Evolutionary conservation across 257 asterid genomes (phyloP).

Genomic region (Jaltomata sinuosa): DNA sequence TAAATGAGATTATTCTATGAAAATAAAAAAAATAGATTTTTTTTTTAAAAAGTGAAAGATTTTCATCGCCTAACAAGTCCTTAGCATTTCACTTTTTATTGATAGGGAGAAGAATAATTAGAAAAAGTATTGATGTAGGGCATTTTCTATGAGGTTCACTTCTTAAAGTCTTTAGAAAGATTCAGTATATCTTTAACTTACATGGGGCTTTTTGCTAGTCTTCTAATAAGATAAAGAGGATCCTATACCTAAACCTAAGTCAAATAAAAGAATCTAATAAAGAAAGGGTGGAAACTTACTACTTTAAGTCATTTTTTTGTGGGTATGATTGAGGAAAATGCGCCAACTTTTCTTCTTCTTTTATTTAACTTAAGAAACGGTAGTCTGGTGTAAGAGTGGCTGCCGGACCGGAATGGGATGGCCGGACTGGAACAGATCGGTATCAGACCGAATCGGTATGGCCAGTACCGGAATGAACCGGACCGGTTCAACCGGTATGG

Average conservation of each 20-base stretch:
- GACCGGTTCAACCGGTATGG: too few relatives aligned
- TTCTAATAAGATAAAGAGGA: background rate
- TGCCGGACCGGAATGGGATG: too few relatives aligned
- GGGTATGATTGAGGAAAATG: conserved; percentile 1
- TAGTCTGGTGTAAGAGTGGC: background rate
- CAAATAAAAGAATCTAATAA: background rate
- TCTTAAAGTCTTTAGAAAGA: conserved; percentile 22
- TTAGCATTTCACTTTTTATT: too few relatives aligned
- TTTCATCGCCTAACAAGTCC: too few relatives aligned
- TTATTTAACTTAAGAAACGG: background rate
- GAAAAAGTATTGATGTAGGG: conserved; percentile 1
- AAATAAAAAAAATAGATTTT: too few relatives aligned
- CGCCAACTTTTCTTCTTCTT: background rate
- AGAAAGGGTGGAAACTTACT: conserved; percentile 5
- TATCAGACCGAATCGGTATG: too few relatives aligned
- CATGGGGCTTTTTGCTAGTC: background rate
- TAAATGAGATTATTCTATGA: too few relatives aligned
- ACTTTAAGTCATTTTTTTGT: conserved; percentile 12
- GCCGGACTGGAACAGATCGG: too few relatives aligned
- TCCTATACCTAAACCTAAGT: conserved; percentile 1
- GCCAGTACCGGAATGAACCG: too few relatives aligned
- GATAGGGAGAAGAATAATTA: too few relatives aligned
- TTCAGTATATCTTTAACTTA: conserved; percentile 21
- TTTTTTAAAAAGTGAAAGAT: too few relatives aligned
- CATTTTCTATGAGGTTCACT: conserved; percentile 4